phyloP scores from a whole-genome alignment of 495 filamentous ascomycete genomes.

The Mytilinidion resinicola region DNA sequence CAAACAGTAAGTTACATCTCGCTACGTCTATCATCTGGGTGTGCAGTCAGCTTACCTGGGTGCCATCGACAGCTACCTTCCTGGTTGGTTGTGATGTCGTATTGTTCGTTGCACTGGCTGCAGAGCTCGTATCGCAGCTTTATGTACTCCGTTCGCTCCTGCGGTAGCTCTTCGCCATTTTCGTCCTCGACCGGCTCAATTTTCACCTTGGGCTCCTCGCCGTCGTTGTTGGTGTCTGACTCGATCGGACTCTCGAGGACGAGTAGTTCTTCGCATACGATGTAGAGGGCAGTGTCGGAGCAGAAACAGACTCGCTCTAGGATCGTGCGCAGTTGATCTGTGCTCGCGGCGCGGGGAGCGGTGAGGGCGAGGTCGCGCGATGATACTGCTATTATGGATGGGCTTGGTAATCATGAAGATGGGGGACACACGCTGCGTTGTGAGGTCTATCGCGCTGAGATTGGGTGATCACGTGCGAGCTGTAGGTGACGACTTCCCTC shows the following conservation, averaged over 20 bases:
- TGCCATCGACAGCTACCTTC: not conserved
- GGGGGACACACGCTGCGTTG: no score
- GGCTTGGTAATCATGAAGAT: no score
- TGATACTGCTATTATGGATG: no score
- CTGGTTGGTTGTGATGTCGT: not conserved
- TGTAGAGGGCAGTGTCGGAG: not conserved
- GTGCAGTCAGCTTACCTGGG: not conserved
- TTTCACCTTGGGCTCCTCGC: not conserved
- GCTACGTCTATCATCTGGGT: not conserved
- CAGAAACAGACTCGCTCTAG: not conserved
- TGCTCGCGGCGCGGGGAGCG: not conserved
- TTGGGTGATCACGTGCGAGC: no score
- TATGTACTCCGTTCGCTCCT: not conserved
- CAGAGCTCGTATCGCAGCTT: not conserved
- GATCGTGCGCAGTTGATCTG: not conserved
- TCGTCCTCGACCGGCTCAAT: not conserved
- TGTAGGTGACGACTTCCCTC: no score
- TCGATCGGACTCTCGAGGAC: not conserved
- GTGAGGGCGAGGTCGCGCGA: not conserved
- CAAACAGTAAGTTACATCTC: not conserved
- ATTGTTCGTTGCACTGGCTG: not conserved
- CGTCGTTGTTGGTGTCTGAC: no score
- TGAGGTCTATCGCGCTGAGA: no score
- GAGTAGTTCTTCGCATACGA: not conserved
- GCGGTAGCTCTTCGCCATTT: not conserved